Evolutionary conservation across 495 filamentous ascomycete genomes (phyloP), one percentile per base, ranked within the genome.

Genomic region (Saxophila tyrrhenica): DNA sequence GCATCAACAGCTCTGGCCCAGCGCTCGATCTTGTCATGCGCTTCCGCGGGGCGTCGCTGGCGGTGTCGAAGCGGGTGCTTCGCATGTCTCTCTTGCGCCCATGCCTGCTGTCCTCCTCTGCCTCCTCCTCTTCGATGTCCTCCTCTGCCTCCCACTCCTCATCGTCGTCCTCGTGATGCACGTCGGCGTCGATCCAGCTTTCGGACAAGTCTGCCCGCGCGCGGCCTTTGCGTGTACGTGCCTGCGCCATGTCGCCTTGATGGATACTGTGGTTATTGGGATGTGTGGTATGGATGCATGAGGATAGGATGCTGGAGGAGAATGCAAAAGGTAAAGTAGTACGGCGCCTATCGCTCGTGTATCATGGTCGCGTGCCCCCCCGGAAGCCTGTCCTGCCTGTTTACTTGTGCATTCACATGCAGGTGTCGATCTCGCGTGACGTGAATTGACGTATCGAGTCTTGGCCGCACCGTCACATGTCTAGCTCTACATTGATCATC

Each of bases 1-100:
- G 75, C 72, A 77, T 77, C 21, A 75, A 65, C 39, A 78, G 57
- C 39, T 73, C 69, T 20, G 73, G 73, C 52, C 73, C 73, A 44
- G 57, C 62, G 10, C 65, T 65, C n/a, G 52, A 39, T 19, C 55
- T 41, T 20, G 50, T 46, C 5, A 25, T 38, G 13, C 59, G 5
- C 57, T 50, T 53, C 49, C 44, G 59, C 47, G 32, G 62, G 52
- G 25, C 52, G 45, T 49, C 57, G 48, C 39, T 46, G 7, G 23
- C 21, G 22, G 19, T 17, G n/a, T 41, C 46, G n/a, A 22, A 20
- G 7, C 49, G 48, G 35, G 46, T 52, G 21, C 23, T 57, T 1
- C 53, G 53, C 39, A 51, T 43, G 22, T 50, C 20, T 9, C 22
- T 20, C 29, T n/a, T 39, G 16, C 22, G 11, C 17, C 9, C 8